Conservation (phyloP, 352 stramenopile genomes). For the Pythium aristosporum region DNA sequence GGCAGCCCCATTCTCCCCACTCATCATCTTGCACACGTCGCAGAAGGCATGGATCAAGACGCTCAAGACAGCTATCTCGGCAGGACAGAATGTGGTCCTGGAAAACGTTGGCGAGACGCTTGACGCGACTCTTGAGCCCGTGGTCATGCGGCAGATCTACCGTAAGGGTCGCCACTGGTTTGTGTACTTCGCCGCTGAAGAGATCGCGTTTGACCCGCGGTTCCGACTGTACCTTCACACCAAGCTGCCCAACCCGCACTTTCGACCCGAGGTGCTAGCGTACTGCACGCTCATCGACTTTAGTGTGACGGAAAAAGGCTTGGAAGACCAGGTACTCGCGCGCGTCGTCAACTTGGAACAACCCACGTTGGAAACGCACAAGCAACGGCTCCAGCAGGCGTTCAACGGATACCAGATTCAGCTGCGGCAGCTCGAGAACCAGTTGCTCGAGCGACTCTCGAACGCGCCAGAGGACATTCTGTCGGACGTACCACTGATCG, state of each 20-base stretch:
- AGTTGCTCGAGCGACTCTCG: conserved; percentile 87
- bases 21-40: conserved; percentile 72
- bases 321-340: conserved; percentile 89
- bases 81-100: conserved; percentile 84
- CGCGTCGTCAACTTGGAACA: conserved; percentile 91
- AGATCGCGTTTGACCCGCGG: conserved; percentile 86
- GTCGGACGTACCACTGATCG: conserved; percentile 89
- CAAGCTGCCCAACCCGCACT: conserved; percentile 92
- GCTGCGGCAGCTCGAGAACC: conserved; percentile 86
- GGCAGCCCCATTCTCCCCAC: conserved; percentile 17
- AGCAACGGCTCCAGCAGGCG: conserved; percentile 84
- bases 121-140: conserved; percentile 85
- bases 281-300: conserved; percentile 95
- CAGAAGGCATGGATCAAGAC: conserved; percentile 79
- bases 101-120: conserved; percentile 89
- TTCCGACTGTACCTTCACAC: conserved; percentile 92
- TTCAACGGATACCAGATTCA: conserved; percentile 94
- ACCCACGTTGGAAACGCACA: conserved; percentile 85
- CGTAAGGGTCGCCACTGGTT: conserved; percentile 89
- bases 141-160: conserved; percentile 88
- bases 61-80: conserved; percentile 71
- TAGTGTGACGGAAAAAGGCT: conserved; percentile 88
- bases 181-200: conserved; percentile 84
- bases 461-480: conserved; percentile 92
- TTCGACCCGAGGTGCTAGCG: conserved; percentile 88